Evolutionary conservation across 2,329 filamentous ascomycete species (phyloP).

Genomic region (Daldinia sp.): DNA sequence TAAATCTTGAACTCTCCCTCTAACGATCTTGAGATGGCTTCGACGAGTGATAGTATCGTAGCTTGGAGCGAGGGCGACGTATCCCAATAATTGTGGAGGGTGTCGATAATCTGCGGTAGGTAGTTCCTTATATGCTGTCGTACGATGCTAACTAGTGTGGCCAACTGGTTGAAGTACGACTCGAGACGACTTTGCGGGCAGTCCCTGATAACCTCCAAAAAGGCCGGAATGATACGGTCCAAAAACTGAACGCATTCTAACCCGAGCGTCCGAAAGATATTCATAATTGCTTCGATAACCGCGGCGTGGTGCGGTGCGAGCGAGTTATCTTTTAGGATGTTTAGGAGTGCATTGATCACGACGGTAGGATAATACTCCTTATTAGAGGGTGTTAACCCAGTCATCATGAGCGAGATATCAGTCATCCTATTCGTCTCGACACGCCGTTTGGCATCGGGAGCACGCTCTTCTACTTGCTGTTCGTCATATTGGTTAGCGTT

Average conservation of each 20-base stretch:
- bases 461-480: constrained; percentile 86
- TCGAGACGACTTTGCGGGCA: constrained; percentile 84
- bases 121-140: constrained; percentile 95
- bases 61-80: constrained; percentile 82
- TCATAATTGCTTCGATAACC: constrained; percentile 98
- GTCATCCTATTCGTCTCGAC: constrained; percentile 77
- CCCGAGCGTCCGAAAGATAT: constrained; percentile 95
- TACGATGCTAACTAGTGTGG: constrained; percentile 92
- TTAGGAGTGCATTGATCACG: constrained; percentile 93
- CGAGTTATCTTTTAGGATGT: constrained; percentile 91
- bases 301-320: constrained; percentile 90
- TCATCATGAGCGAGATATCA: constrained; percentile 98
- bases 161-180: constrained; percentile 97
- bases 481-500: constrained; percentile 41
- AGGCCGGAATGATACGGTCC: constrained; percentile 92
- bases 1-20: constrained; percentile 99
- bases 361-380: constrained; percentile 99
- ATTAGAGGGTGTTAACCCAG: constrained; percentile 92
- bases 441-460: constrained; percentile 80
- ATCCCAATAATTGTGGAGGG: constrained; percentile 92
- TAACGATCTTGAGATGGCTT: constrained; percentile 91
- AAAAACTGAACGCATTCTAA: constrained; percentile 97
- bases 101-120: constrained; percentile 84
- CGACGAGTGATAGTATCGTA: constrained; percentile 91
- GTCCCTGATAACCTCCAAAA: constrained; percentile 87